Evolutionary conservation across 1,284 basidiomycete genomes (phyloP), one percentile per base, ranked within the genome.

Genomic region (Apiotrichum domesticum): DNA sequence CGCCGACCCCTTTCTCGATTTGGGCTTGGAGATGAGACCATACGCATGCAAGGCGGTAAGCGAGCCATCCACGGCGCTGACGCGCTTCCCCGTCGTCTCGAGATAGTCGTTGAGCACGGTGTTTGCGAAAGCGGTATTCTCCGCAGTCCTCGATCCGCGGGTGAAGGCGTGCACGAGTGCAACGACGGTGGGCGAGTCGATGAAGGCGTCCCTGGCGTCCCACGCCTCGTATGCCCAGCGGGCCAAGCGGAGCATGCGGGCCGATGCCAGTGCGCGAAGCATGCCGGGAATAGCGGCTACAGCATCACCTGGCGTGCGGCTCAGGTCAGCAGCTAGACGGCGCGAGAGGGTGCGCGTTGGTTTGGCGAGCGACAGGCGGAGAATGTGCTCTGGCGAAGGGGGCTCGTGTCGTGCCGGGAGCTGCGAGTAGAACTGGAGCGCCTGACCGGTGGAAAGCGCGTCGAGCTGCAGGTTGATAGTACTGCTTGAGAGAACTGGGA

Each of bases 91-190:
- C 1, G 43, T 35, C 9, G 47, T 51, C 6, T 6, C 32, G 35
- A 62, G 52, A 33, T 52, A 62, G 46, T 56, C 50, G 10, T 13
- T 14, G 13, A 58, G 42, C 6, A 62, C 49, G 13, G 15, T 32
- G 33, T 29, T 37, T 6, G 60, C 60, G 8, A 58, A 51, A n/a
- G 33, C 46, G 1, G 60, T 57, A 41, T 58, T 49, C n/a, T 14
- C 14, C 3, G 55, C 37, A 1, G 39, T 21, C 1, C 60, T 51
- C 1, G 52, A 46, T 0, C 57, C 57, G 13, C 60, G 54, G 2
- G 60, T 58, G 35, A 59, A 54, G 1, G 57, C 54, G 29, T 46
- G 46, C 3, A 62, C 46, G 21, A 62, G 50, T 4, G 52, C n/a
- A 4, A 62, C 21, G 14, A 52, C 40, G 4, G 57, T 59, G 15